Conservation (phyloP, 495 filamentous ascomycete species). For the Bryoglossum gracile region DNA sequence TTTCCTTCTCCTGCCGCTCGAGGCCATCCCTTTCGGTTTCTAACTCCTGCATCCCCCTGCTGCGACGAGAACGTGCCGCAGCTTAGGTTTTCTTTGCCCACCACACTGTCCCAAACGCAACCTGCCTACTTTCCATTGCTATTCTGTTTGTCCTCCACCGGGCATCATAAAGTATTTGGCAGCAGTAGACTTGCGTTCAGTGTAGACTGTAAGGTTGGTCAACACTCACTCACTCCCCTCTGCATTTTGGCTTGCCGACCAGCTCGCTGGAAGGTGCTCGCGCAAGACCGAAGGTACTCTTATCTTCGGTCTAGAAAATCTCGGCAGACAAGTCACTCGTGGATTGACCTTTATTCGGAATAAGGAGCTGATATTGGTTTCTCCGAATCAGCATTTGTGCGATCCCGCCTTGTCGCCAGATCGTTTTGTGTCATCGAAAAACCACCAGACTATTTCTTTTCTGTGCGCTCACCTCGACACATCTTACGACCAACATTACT, state of each 20-base stretch:
- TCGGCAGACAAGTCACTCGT: neutral
- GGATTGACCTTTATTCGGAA: constrained; percentile 1
- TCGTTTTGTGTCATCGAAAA: constrained; percentile 16
- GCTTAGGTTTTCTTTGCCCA: neutral
- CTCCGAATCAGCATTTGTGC: neutral
- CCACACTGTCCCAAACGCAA: neutral
- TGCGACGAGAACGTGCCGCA: constrained; percentile 10
- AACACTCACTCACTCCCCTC: neutral
- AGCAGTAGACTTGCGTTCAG: neutral
- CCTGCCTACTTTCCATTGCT: constrained; percentile 10
- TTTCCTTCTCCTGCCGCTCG: constrained; percentile 1
- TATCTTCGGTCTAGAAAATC: neutral
- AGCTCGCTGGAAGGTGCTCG: constrained; percentile 13
- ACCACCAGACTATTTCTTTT: constrained; percentile 1
- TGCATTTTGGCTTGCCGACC: neutral
- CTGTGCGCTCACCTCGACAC: constrained; percentile 14
- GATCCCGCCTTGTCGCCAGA: constrained; percentile 9
- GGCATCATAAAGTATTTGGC: constrained; percentile 2
- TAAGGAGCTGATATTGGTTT: constrained; percentile 16
- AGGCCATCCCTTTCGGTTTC: neutral
- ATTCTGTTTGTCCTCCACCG: neutral
- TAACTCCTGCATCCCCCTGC: neutral
- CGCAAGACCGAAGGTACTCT: constrained; percentile 5
- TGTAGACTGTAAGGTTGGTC: constrained; percentile 7
- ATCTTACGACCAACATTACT: constrained; percentile 2